Evolutionary conservation across 306 rosid genomes (phyloP), one percentile per base, ranked within the genome.

Genomic region (Dalbergia oliveri): DNA sequence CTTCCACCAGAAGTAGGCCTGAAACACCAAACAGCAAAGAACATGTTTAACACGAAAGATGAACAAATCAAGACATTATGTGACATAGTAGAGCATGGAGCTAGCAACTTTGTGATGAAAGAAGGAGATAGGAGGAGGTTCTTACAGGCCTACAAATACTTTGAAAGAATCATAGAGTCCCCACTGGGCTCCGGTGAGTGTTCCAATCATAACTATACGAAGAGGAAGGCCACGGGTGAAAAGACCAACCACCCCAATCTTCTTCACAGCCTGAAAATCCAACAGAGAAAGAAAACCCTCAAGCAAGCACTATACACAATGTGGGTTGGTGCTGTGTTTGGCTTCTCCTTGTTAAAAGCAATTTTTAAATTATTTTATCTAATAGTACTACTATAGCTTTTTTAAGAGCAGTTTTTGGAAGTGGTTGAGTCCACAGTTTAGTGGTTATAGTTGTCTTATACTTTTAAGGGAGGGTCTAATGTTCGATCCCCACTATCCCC

Each of bases 191-290:
- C 88, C 97, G 0, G 93, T 87, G 43, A 92, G 91, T 35, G 94
- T 92, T 83, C 97, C 97, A 62, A 92, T 80, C 97, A 89, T 92
- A 63, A 85, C 75, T 61, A 92, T 89, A 74, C 97, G 94, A 69
- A 92, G 90, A 57, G 94, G 94, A 84, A 92, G 93, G 63, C 97
- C 97, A 1, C 97, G 92, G 50, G 97, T 92, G 82, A 83, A 90
- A 26, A 92, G 91, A 34, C 94, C 94, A 77, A 82, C 61, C 3
- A 83, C 9, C 18, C 97, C 97, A 18, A 92, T 69, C 43, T 90
- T 84, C 60, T 84, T 85, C 75, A 92, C 89, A 50, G 94, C 94
- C 97, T 92, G 87, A 69, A 84, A 72, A 65, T 69, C 66, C 74
- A 87, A 19, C 34, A 41, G 60, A 26, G 21, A 31, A 33, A 72